Evolutionary conservation across 768 basidiomycete species (phyloP), one percentile per base, ranked within the genome.

Genomic region (Amanita fuliginea): DNA sequence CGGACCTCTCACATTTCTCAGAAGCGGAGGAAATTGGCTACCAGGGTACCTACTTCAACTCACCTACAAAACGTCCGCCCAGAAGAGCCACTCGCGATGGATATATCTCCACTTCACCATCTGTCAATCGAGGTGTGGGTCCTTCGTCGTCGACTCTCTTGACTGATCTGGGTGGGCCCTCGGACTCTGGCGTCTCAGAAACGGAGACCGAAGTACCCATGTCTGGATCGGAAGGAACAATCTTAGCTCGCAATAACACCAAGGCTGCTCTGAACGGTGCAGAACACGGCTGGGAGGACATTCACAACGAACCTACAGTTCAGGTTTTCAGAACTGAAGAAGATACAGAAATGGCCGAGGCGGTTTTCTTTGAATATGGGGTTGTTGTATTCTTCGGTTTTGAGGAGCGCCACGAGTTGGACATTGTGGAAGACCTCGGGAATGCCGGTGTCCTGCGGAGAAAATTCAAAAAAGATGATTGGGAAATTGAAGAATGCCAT

Each of bases 401-500:
- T 47, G 65, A 73, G 2, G 91, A 93, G 60, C 60, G 66, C 3
- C 81, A 94, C 59, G 94, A 97, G 67, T 74, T 71, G 51, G 78
- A 80, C 55, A 81, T 97, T 37, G 62, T 97, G 37, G 92, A 95
- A 51, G 94, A 97, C 60, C 68, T 92, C 14, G 75, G 79, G 4
- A 74, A 70, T 34, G 89, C 87, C 0, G 83, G 83, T 2, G 72
- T 82, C 1, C 69, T 90, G 70, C 76, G 74, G 47, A 66, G 84
- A 37, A 71, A 70, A 46, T 67, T 85, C 35, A 62, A 63, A 6
- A 78, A 88, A 60, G 76, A 74, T 8, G 76, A 84, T 54, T 94
- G 93, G 93, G 91, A 96, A 60, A 72, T 94, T 16, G 94, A 97
- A 62, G 85, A 92, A 58, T 95, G 86, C 56, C 93, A 96, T 69